A percentile compares a stretch with the other conserved stretches of the same genome.
These are phyloP conservation scores for Thozetella sp. DNA, from an alignment of 495 filamentous ascomycete genomes.

Conservation along the genomic window DNA sequence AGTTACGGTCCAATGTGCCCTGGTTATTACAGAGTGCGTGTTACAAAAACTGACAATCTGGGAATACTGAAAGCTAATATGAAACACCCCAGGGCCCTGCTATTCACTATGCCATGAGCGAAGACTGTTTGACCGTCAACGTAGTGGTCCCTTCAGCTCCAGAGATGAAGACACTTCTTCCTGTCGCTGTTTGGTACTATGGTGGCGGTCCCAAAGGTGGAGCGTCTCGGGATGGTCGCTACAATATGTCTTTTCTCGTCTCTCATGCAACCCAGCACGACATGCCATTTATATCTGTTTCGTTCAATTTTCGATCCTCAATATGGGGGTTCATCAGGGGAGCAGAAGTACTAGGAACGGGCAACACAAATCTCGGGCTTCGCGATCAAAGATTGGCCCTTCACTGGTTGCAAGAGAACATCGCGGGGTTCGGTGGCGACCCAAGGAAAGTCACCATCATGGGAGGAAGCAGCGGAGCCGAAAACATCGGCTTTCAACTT, in stretches of 20 bases:
- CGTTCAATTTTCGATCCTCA: neutral
- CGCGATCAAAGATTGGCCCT: neutral
- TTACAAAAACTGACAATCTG: slow-evolving; percentile 6
- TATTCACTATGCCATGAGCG: neutral
- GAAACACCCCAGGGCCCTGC: neutral
- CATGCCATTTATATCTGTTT: neutral
- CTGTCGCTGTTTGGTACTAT: neutral
- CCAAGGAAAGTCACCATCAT: slow-evolving; percentile 34
- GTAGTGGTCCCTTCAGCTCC: neutral
- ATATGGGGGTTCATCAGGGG: neutral
- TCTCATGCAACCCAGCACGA: neutral
- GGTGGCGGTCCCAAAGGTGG: neutral
- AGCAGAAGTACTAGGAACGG: neutral
- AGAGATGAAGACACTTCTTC: neutral
- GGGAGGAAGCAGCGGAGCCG: slow-evolving; percentile 49
- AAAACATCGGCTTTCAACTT: slow-evolving; percentile 55
- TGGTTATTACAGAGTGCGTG: slow-evolving; percentile 6
- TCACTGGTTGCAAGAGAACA: slow-evolving; percentile 35
- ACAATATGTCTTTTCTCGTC: neutral
- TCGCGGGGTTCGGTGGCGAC: slow-evolving; percentile 49
- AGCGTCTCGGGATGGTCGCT: neutral
- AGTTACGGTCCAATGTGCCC: neutral
- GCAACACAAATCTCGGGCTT: neutral
- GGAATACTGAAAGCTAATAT: slow-evolving; percentile 16
- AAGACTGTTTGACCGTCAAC: neutral